Evolutionary conservation across 371 early-diverging fungal species (phyloP).

Genomic region (Mucor velutinosus): DNA sequence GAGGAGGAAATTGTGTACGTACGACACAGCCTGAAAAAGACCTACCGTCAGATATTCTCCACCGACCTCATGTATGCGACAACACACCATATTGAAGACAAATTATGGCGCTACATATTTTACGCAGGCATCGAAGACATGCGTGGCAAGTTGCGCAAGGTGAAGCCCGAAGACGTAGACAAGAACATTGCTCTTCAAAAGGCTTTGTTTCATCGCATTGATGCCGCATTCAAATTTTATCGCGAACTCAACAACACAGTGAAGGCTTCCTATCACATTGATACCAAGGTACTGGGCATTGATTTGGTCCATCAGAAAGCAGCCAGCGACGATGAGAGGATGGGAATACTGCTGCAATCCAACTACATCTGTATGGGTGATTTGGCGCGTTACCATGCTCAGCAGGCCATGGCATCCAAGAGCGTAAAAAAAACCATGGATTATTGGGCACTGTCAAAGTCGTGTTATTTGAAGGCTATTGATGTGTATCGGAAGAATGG

Average conservation of each 20-base stretch:
- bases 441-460: conserved; percentile 37
- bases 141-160: conserved; percentile 42
- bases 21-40: conserved; percentile 38
- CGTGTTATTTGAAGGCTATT: conserved; percentile 47
- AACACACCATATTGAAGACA: conserved; percentile 46
- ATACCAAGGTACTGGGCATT: conserved; percentile 44
- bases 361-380: conserved; percentile 56
- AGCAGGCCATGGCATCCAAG: conserved; percentile 22
- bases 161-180: conserved; percentile 16
- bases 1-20: conserved; percentile 53
- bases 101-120: conserved; percentile 49
- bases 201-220: conserved; percentile 29
- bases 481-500: conserved; percentile 47
- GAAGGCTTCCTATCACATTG: conserved; percentile 34
- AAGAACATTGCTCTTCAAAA: conserved; percentile 22
- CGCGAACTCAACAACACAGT: conserved; percentile 40
- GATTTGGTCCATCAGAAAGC: conserved; percentile 21
- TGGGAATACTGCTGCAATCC: conserved; percentile 39
- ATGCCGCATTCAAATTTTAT: conserved; percentile 45
- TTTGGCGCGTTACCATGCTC: conserved; percentile 50
- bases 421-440: conserved; percentile 25
- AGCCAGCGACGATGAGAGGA: conserved; percentile 28
- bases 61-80: conserved; percentile 36
- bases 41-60: conserved; percentile 38
- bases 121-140: conserved; percentile 48